A percentile compares a stretch with the other conserved stretches of the same genome.
phyloP scores from a whole-genome alignment of 176 grass and related monocot species.

The Neostapfia colusana region DNA sequence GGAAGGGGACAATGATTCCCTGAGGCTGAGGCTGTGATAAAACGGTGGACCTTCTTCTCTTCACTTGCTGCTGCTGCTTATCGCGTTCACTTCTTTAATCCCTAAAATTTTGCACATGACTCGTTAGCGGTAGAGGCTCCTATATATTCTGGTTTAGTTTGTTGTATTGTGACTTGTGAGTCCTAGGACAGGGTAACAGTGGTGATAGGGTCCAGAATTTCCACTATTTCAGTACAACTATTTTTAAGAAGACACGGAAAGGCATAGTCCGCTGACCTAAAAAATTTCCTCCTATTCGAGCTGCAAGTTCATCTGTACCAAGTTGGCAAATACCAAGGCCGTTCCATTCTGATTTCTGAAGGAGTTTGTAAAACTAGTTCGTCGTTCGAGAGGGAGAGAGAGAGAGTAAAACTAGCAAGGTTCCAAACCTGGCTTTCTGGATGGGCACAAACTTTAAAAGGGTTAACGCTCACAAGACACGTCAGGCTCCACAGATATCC shows the following conservation, averaged over 20 bases:
- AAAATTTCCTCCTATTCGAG: no score
- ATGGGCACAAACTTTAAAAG: conserved; percentile 40
- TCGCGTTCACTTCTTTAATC: not conserved
- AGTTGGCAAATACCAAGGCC: not conserved
- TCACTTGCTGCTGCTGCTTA: not conserved
- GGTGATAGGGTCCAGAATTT: conserved; percentile 6
- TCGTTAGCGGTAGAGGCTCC: not conserved
- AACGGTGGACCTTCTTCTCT: conserved; percentile 21
- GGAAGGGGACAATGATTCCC: conserved; percentile 67
- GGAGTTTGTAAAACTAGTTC: no score
- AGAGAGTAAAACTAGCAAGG: not conserved
- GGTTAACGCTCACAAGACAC: conserved; percentile 19
- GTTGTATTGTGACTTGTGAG: conserved; percentile 41
- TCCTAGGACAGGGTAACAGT: conserved; percentile 28
- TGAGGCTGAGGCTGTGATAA: no score
- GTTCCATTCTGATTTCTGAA: no score
- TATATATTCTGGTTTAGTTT: conserved; percentile 30
- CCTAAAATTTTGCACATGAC: conserved; percentile 18
- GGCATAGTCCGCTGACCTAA: no score
- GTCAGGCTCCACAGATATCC: conserved; percentile 10
- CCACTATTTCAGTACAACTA: not conserved
- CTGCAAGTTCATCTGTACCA: no score
- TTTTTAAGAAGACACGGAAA: no score
- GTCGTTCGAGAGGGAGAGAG: no score
- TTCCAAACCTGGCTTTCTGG: conserved; percentile 46